phyloP scores from a whole-genome alignment of 139 green algal species.

The Limnomonas spitsbergensis region DNA sequence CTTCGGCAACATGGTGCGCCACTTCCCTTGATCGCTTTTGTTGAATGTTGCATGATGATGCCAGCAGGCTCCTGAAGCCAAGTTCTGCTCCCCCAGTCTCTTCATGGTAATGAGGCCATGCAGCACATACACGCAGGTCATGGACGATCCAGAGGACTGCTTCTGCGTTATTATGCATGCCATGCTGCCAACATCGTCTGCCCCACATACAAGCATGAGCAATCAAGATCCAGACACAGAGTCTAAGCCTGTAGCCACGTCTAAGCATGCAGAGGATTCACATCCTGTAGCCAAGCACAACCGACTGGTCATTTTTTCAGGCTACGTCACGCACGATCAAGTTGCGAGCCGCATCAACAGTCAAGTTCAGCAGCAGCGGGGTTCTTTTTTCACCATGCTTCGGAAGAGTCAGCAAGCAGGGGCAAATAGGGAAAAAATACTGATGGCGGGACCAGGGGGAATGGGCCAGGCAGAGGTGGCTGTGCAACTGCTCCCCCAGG shows the following conservation, averaged over 20 bases:
- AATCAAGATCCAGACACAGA: neutral
- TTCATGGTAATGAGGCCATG: neutral
- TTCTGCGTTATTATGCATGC: constrained; percentile 64
- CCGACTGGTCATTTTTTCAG: neutral
- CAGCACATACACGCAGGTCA: too few relatives aligned
- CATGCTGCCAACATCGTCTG: neutral
- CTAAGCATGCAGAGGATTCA: too few relatives aligned
- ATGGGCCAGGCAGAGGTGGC: constrained; percentile 47
- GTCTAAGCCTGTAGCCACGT: too few relatives aligned
- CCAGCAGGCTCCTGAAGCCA: too few relatives aligned
- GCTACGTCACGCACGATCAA: neutral
- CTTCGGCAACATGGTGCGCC: constrained; percentile 57
- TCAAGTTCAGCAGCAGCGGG: neutral
- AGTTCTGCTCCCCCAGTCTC: too few relatives aligned
- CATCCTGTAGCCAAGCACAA: too few relatives aligned
- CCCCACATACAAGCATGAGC: neutral
- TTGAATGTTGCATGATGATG: too few relatives aligned
- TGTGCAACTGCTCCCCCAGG: constrained; percentile 3
- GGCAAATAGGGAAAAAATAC: neutral
- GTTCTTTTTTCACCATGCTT: neutral
- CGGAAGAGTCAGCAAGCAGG: neutral
- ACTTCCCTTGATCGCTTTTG: too few relatives aligned
- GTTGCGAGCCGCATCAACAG: constrained; percentile 10
- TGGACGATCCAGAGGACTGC: constrained; percentile 46
- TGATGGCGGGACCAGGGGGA: constrained; percentile 39